Evolutionary conservation across 768 basidiomycete genomes (phyloP), one percentile per base, ranked within the genome.

Genomic region (Naganishia randhawae): DNA sequence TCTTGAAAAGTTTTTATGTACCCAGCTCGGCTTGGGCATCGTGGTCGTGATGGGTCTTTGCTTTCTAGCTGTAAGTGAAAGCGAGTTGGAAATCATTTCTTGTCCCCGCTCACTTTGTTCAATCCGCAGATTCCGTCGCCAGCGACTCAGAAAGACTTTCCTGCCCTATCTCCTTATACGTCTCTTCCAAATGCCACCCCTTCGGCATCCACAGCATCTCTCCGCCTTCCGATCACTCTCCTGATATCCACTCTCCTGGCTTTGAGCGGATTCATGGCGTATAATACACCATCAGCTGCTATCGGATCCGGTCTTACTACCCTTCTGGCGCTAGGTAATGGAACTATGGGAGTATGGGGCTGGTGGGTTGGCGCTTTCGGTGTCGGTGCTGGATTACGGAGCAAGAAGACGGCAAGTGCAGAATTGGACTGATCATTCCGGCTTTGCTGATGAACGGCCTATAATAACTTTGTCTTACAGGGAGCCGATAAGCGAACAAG

Each of bases 401-500:
- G 64, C 25, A 63, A 52, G 53, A 71, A 69, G 45, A 71, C 68
- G 25, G 71, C 66, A 48, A 63, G 70, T 70, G 22, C 32, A 10
- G n/a, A 27, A 16, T 63, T n/a, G 10, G 4, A 7, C 39, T 25
- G 41, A 13, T 19, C n/a, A 14, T 10, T 8, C 11, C 10, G 3
- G 2, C 17, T 35, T 10, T 35, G 19, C 39, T 54, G 19, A 35
- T 16, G 37, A 42, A 13, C 31, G 62, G 7, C 48, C 13, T 22
- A n/a, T 14, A 19, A n/a, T 50, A 11, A 32, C 14, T 41, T 6
- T 22, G 13, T 19, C 16, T 55, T 13, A 48, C 45, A 71, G 70
- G 90, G 90, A 19, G 87, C 89, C 22, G 89, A 91, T 80, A 91
- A 91, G 74, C 85, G 85, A 70, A 92, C 89, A 4, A 90, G 89